Evolutionary conservation across 2,329 filamentous ascomycete genomes (phyloP).

Genomic region (Claviceps humidiphila): DNA sequence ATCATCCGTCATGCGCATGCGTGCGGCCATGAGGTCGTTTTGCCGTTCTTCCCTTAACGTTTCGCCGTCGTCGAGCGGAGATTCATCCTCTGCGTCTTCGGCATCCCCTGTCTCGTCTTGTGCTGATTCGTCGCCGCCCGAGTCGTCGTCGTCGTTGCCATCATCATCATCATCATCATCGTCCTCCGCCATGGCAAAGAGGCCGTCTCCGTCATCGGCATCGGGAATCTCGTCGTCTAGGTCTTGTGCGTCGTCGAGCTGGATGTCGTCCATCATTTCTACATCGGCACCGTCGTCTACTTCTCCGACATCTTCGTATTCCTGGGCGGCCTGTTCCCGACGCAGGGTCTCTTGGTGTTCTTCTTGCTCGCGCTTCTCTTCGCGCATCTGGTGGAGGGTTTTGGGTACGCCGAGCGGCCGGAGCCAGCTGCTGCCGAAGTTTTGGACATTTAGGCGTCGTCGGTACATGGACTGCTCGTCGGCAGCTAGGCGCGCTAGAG

Average conservation of each 20-base stretch:
- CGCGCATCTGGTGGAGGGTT: conserved; percentile 77
- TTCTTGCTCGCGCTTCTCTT: conserved; percentile 78
- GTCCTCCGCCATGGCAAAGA: conserved; percentile 35
- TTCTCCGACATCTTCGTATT: conserved; percentile 58
- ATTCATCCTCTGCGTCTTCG: conserved; percentile 23
- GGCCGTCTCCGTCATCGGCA: conserved; percentile 32
- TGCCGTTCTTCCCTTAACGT: conserved; percentile 29
- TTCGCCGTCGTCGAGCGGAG: conserved; percentile 27
- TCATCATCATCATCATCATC: conserved; percentile 24
- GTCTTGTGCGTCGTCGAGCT: conserved; percentile 44
- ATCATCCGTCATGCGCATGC: conserved; percentile 45
- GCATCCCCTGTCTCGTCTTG: conserved; percentile 17
- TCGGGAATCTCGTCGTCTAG: conserved; percentile 65
- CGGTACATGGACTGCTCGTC: conserved; percentile 69
- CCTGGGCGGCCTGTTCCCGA: conserved; percentile 56
- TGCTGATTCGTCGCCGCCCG: conserved; percentile 13
- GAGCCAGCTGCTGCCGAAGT: conserved; percentile 84
- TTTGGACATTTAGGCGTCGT: conserved; percentile 68
- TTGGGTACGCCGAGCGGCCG: conserved; percentile 78
- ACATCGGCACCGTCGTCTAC: conserved; percentile 23
- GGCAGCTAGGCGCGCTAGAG: conserved; percentile 53
- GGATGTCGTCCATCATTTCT: conserved; percentile 40
- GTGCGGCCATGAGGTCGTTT: conserved; percentile 34
- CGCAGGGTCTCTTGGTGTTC: conserved; percentile 68
- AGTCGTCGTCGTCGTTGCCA: conserved; percentile 21